These are phyloP conservation scores for Curvularia sp. DNA, from an alignment of 2,329 filamentous ascomycete species.

Conservation along the genomic window DNA sequence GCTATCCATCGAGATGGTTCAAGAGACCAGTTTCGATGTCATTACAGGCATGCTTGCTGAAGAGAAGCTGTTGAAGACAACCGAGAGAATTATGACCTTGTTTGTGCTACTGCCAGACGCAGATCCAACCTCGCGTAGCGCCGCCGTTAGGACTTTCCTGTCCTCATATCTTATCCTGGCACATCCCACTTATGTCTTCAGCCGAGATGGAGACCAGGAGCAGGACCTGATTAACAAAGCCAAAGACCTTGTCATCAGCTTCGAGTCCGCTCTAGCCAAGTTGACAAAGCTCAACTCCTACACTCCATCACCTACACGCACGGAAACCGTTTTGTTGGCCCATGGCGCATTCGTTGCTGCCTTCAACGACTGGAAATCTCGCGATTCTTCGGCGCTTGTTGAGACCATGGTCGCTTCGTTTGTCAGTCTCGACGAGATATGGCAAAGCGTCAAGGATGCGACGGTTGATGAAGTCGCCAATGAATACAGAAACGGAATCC, in stretches of 20 bases:
- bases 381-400: constrained; percentile 77
- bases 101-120: constrained; percentile 67
- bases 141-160: constrained; percentile 75
- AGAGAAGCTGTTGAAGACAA: constrained; percentile 69
- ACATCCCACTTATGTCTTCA: constrained; percentile 79
- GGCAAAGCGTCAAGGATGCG: constrained; percentile 81
- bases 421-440: constrained; percentile 82
- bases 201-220: constrained; percentile 72
- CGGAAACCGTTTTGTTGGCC: constrained; percentile 69
- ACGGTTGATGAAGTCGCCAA: constrained; percentile 75
- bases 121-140: constrained; percentile 68
- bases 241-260: constrained; percentile 76
- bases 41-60: constrained; percentile 72
- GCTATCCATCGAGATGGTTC: constrained; percentile 73
- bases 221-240: constrained; percentile 79
- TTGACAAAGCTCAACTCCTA: constrained; percentile 71
- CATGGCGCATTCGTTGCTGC: constrained; percentile 79
- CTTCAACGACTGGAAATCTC: constrained; percentile 83
- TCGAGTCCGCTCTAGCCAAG: constrained; percentile 74
- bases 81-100: constrained; percentile 71
- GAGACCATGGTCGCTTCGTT: constrained; percentile 88
- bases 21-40: constrained; percentile 75
- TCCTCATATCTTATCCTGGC: constrained; percentile 81
- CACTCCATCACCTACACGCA: constrained; percentile 67
- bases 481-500: constrained; percentile 80